Evolutionary conservation across 2,329 filamentous ascomycete genomes (phyloP).

Genomic region (Pseudogymnoascus sp.): DNA sequence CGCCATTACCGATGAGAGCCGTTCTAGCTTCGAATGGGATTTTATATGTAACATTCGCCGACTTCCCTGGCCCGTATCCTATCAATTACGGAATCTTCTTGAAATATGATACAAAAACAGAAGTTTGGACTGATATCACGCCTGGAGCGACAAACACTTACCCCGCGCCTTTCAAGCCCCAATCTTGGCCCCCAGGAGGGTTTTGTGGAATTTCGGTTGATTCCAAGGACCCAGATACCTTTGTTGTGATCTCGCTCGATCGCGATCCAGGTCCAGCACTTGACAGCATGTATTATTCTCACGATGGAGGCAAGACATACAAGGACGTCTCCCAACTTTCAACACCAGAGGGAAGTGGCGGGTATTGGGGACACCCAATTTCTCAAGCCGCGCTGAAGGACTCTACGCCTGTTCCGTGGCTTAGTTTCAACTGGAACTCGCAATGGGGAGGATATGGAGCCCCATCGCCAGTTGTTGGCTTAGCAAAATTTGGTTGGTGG

Average conservation of each 20-base stretch:
- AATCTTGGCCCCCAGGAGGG: constrained; percentile 17
- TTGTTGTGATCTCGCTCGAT: constrained; percentile 16
- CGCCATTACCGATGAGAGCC: constrained; percentile 15
- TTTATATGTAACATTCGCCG: background rate
- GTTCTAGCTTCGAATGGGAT: background rate
- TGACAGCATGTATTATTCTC: constrained; percentile 17
- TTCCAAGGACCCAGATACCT: constrained; percentile 15
- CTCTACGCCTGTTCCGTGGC: constrained; percentile 17
- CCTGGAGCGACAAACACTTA: constrained; percentile 13
- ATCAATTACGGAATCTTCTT: constrained; percentile 3
- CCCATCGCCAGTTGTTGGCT: constrained; percentile 18
- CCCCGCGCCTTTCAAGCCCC: constrained; percentile 15
- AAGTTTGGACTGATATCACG: background rate
- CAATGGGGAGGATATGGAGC: constrained; percentile 18
- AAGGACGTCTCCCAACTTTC: constrained; percentile 17
- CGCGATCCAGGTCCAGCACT: constrained; percentile 17
- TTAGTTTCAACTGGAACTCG: constrained; percentile 16
- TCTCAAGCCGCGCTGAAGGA: constrained; percentile 17
- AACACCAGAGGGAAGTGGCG: constrained; percentile 12
- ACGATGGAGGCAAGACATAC: constrained; percentile 15
- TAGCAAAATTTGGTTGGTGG: constrained; percentile 9
- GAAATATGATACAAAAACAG: background rate
- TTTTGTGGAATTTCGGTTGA: constrained; percentile 16
- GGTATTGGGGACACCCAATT: constrained; percentile 18
- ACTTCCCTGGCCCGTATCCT: background rate